Evolutionary conservation across 805 yeast species (phyloP).

Genomic region (Candida tammaniensis): DNA sequence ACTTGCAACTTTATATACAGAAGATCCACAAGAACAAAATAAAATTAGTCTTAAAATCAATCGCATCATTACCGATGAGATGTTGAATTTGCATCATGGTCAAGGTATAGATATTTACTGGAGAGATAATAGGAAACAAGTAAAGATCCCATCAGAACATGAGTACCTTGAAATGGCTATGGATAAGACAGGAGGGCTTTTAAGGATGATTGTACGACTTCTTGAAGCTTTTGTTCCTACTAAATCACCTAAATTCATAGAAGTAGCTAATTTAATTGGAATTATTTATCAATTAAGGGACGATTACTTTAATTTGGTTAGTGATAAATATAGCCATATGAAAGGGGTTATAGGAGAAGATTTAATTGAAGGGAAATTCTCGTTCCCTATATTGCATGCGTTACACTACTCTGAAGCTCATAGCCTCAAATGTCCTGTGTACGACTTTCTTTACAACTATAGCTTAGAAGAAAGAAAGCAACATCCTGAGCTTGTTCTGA

Average conservation of each 20-base stretch:
- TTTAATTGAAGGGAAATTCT: conserved; percentile 83
- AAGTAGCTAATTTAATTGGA: conserved; percentile 75
- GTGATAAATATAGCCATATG: conserved; percentile 52
- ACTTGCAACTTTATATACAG: conserved; percentile 15
- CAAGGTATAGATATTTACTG: conserved; percentile 88
- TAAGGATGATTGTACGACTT: conserved; percentile 68
- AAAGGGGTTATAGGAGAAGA: conserved; percentile 77
- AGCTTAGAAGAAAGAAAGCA: conserved; percentile 16
- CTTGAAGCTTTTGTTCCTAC: conserved; percentile 38
- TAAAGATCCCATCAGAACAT: conserved; percentile 22
- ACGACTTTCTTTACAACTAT: conserved; percentile 18
- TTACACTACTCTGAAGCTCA: conserved; percentile 12
- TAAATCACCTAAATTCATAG: conserved; percentile 16
- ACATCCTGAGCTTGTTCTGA: conserved; percentile 13
- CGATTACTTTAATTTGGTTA: conserved; percentile 70
- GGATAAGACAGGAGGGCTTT: conserved; percentile 85
- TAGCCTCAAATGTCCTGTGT: conserved; percentile 19
- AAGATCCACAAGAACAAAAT: conserved; percentile 4
- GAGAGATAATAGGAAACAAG: conserved; percentile 40
- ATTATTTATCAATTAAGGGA: conserved; percentile 82
- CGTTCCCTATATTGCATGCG: conserved; percentile 77
- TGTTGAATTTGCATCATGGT: conserved; percentile 81
- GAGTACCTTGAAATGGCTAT: conserved; percentile 77
- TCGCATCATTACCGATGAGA: conserved; percentile 59
- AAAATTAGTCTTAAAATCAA: conserved; percentile 21